Evolutionary conservation across 2,329 filamentous ascomycete genomes (phyloP), one percentile per base, ranked within the genome.

Genomic region (Phyllosticta capitalensis): DNA sequence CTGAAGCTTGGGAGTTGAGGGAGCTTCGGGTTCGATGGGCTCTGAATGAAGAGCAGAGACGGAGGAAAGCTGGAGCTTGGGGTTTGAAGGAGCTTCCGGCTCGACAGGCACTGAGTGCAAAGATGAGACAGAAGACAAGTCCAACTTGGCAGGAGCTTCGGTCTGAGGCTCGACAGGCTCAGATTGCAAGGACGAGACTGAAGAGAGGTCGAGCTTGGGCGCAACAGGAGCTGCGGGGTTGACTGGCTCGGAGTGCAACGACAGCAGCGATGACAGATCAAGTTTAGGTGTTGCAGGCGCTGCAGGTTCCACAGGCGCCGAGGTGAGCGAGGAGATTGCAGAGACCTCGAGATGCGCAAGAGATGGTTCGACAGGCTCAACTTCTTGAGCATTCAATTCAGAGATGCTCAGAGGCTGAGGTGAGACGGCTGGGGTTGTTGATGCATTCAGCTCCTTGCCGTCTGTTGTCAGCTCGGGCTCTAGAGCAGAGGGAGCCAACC

Each of bases 161-260:
- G 56, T 52, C 21, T 50, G 21, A 19, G 61, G 45, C 59, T 59
- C 49, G 1, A 63, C 56, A 49, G 68, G 67, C 54, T 76, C 73
- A 3, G 76, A 80, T 57, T 79, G 75, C 7, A 80, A 67, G 3
- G 76, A 75, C 60, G 75, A 72, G 50, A 82, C 73, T 1, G 72
- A 63, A 2, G 79, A 79, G 64, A 81, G 77, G 17, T 68, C 75
- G 55, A 76, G 63, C 59, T 61, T 58, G 21, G 59, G 59, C 10
- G 55, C 51, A 51, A 17, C 9, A 14, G 55, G 38, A 45, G 38
- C 52, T 38, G 45, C 55, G 50, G 55, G 55, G 24, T 58, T 55
- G 14, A 61, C 26, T 6, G 59, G 59, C 30, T 61, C 59, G n/a
- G 59, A 53, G 19, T 61, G 50, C 14, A 61, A 38, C 17, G 59